These are phyloP conservation scores for Sugiyamaella mastotermitis DNA, from an alignment of 805 yeast species.

Conservation along the genomic window DNA sequence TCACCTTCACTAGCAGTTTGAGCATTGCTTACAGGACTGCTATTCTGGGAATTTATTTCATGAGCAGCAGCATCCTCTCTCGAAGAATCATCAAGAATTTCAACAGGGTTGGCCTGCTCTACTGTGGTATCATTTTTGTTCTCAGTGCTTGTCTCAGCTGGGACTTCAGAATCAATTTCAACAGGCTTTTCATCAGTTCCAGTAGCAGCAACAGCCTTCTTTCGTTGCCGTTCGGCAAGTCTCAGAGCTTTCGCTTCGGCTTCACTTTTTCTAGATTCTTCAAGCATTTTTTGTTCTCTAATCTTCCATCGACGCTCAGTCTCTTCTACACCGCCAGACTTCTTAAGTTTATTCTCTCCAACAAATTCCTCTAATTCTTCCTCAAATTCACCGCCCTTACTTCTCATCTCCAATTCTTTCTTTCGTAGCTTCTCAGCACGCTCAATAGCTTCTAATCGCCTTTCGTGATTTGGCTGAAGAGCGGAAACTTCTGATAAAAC, in stretches of 20 bases:
- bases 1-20: too few relatives aligned
- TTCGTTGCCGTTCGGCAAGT: slow-evolving; percentile 12
- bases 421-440: slow-evolving; percentile 78
- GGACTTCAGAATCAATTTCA: too few relatives aligned
- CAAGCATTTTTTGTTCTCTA: slow-evolving; percentile 68
- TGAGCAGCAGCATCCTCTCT: too few relatives aligned
- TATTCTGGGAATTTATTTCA: too few relatives aligned
- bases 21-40: too few relatives aligned
- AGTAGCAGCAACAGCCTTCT: too few relatives aligned
- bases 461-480: slow-evolving; percentile 75
- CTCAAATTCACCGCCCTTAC: slow-evolving; percentile 57
- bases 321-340: slow-evolving; percentile 86
- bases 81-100: too few relatives aligned
- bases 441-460: slow-evolving; percentile 80
- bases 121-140: too few relatives aligned
- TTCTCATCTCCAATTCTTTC: slow-evolving; percentile 54
- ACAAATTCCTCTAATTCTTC: slow-evolving; percentile 85
- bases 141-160: too few relatives aligned
- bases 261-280: slow-evolving; percentile 31
- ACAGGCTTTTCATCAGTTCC: too few relatives aligned
- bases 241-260: slow-evolving; percentile 20
- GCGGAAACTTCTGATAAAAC: slow-evolving; percentile 73
- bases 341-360: slow-evolving; percentile 65
- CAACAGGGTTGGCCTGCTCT: too few relatives aligned
- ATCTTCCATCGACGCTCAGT: slow-evolving; percentile 61